phyloP scores from a whole-genome alignment of 768 basidiomycete species.

The Myochromella boudieri region DNA sequence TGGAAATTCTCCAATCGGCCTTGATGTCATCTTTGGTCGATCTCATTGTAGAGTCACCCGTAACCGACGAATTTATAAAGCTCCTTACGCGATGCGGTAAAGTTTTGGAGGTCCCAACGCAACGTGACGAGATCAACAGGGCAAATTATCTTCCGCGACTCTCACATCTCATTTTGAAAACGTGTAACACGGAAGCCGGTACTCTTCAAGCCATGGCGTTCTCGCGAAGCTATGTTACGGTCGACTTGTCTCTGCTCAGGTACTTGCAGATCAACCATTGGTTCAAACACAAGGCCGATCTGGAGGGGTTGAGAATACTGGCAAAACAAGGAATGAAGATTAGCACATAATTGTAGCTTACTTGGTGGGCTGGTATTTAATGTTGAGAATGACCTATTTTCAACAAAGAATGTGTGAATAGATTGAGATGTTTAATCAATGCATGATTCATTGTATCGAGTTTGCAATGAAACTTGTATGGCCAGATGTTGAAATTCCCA shows the following conservation, averaged over 20 bases:
- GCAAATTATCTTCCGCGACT: slow-evolving; percentile 4
- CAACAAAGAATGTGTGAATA: too few relatives aligned
- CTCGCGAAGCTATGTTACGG: background rate
- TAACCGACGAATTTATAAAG: slow-evolving; percentile 1
- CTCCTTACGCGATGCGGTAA: background rate
- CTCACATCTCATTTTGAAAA: background rate
- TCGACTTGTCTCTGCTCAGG: background rate
- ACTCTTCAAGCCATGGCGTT: slow-evolving; percentile 2
- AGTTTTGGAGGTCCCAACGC: background rate
- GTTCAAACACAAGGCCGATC: background rate
- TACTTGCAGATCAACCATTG: slow-evolving; percentile 2
- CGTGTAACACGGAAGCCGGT: slow-evolving; percentile 2
- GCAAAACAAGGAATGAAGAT: background rate
- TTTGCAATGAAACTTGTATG: too few relatives aligned
- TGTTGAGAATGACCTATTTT: too few relatives aligned
- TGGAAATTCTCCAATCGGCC: slow-evolving; percentile 4
- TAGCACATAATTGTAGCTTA: too few relatives aligned
- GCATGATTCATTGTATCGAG: too few relatives aligned
- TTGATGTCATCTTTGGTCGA: slow-evolving; percentile 2
- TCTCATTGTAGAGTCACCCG: slow-evolving; percentile 1
- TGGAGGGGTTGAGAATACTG: slow-evolving; percentile 1
- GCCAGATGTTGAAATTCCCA: too few relatives aligned
- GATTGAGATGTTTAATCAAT: too few relatives aligned
- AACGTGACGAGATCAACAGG: too few relatives aligned
- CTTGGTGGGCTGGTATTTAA: too few relatives aligned